Conservation (phyloP, 1,284 basidiomycete genomes). For the Ustilago nuda region DNA sequence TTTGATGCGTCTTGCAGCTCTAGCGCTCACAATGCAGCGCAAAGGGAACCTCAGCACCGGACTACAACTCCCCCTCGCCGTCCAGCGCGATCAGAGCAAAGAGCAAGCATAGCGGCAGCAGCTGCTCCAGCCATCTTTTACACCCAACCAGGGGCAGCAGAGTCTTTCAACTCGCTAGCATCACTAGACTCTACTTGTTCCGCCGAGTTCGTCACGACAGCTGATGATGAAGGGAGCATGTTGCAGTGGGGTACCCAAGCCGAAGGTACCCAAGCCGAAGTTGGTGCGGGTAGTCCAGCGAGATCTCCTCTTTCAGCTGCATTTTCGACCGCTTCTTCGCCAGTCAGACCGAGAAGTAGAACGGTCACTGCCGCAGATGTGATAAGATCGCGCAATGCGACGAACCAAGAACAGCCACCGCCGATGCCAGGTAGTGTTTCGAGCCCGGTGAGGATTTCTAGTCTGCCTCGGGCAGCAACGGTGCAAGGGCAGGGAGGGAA, state of each 20-base stretch:
- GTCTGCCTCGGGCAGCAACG: slow-evolving; percentile 7
- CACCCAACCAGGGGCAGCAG: slow-evolving; percentile 23
- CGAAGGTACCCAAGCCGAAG: slow-evolving; percentile 3
- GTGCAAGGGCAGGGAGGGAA: neutral
- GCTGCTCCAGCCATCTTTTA: slow-evolving; percentile 27
- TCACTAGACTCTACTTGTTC: slow-evolving; percentile 19
- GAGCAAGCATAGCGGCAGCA: neutral
- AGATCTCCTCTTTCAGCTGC: slow-evolving; percentile 1
- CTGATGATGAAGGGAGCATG: slow-evolving; percentile 24
- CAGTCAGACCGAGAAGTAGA: slow-evolving; percentile 24
- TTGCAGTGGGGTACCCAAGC: slow-evolving; percentile 46
- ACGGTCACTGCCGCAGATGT: slow-evolving; percentile 43
- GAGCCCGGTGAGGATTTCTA: slow-evolving; percentile 16
- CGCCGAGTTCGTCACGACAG: slow-evolving; percentile 15
- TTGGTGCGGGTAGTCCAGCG: neutral
- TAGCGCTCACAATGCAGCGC: neutral
- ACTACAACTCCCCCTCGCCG: slow-evolving; percentile 8
- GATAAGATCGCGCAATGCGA: slow-evolving; percentile 11
- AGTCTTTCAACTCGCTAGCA: slow-evolving; percentile 33
- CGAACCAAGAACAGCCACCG: neutral
- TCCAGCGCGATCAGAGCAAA: slow-evolving; percentile 12
- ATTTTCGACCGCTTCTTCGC: slow-evolving; percentile 15
- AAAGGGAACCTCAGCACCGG: neutral
- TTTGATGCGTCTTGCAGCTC: neutral
- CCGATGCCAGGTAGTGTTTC: slow-evolving; percentile 8